Conservation (phyloP, 208 protist genomes). For the Leishmania tarentolae region DNA sequence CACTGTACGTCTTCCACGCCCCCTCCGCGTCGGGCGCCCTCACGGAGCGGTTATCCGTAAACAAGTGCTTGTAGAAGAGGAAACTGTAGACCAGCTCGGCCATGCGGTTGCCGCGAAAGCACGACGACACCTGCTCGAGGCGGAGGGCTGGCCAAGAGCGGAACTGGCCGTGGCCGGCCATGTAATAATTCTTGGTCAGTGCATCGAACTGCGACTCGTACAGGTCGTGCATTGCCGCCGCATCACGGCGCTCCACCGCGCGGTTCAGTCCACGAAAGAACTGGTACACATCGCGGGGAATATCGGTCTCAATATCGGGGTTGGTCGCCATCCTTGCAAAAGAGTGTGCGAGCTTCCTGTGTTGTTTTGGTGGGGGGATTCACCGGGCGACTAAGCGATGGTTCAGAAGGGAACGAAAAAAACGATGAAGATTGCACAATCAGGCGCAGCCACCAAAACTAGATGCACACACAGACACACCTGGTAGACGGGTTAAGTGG, state of each 20-base stretch:
- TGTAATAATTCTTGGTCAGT: constrained; percentile 79
- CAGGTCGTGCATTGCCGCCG: constrained; percentile 65
- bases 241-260: constrained; percentile 74
- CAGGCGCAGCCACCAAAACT: neutral
- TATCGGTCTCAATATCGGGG: constrained; percentile 90
- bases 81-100: constrained; percentile 86
- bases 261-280: constrained; percentile 79
- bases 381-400: neutral
- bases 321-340: constrained; percentile 72
- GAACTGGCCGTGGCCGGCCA: constrained; percentile 63
- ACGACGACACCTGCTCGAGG: constrained; percentile 63
- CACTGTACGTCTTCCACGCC: constrained; percentile 78
- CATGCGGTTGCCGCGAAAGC: constrained; percentile 57
- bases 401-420: neutral
- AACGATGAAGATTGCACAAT: neutral
- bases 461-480: constrained; percentile 1
- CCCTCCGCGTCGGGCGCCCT: constrained; percentile 51
- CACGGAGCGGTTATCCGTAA: constrained; percentile 68
- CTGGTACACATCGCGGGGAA: constrained; percentile 74
- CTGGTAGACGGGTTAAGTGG: neutral
- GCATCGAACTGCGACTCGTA: constrained; percentile 82
- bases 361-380: neutral
- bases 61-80: constrained; percentile 85
- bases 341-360: neutral
- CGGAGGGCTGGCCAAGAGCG: constrained; percentile 76